Evolutionary conservation across 192 early-diverging fungal genomes (phyloP), one percentile per base, ranked within the genome.

Genomic region (Backusella australiensis): DNA sequence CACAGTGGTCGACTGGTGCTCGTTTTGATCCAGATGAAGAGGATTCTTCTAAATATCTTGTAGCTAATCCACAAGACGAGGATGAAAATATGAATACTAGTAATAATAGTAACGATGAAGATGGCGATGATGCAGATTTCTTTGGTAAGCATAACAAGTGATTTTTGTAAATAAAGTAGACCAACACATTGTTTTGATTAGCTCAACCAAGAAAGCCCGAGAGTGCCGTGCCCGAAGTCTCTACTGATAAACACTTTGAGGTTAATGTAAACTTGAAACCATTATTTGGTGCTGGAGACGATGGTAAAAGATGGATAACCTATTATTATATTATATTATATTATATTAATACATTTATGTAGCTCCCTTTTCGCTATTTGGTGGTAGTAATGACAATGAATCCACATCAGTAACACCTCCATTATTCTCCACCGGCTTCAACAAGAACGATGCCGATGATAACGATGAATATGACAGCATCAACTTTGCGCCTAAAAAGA

Each of bases 21-120:
- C 79, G 86, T n/a, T 88, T 82, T 69, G 86, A 88, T 78, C 86
- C 86, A 4, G 86, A 88, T 66, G 85, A 80, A 6, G 85, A 79
- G 0, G 80, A 79, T 44, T 56, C 78, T 6, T 34, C 56, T 0
- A 71, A 70, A 2, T 77, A 73, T 44, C 36, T 75, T 15, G 70
- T 72, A 6, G 6, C 59, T 14, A 69, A 65, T 4, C 69, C 67
- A 44, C 12, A 76, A 15, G 68, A 41, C 46, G 32, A 34, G 34
- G 67, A 75, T 32, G 32, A 32, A 32, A 32, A 32, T 32, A 32
- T 32, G 2, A 32, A 32, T 2, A 32, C 0, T 26, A n/a, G 8
- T 9, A 29, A 29, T 29, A 29, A 29, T 29, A 29, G 1, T 29
- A 36, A 72, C 6, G 21, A 39, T 56, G 23, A 49, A 29, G 41